These are phyloP conservation scores for Fusarium agapanthi DNA, from an alignment of 2,329 filamentous ascomycete genomes.

Conservation along the genomic window DNA sequence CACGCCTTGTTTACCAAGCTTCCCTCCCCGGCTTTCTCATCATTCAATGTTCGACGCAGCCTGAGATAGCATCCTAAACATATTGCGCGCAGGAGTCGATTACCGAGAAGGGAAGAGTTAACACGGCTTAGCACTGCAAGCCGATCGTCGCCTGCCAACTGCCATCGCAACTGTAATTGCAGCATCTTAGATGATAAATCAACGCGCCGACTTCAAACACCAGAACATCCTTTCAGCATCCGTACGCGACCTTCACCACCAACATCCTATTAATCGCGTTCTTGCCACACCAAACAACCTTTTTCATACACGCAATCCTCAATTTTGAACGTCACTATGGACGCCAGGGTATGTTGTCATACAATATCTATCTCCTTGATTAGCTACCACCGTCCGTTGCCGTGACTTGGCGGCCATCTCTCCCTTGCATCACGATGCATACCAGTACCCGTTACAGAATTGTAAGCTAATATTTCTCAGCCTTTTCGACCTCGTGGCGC, in stretches of 20 bases:
- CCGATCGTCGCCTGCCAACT: constrained; percentile 5
- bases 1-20: constrained; percentile 13
- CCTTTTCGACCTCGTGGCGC: constrained; percentile 58
- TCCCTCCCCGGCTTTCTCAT: not conserved
- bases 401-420: constrained; percentile 5
- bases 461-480: constrained; percentile 41
- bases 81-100: constrained; percentile 15
- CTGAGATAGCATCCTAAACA: not conserved
- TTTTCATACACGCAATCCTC: constrained; percentile 18
- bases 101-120: constrained; percentile 5
- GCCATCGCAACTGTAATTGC: constrained; percentile 16
- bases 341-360: constrained; percentile 46
- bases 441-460: constrained; percentile 1
- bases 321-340: constrained; percentile 42
- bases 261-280: constrained; percentile 33
- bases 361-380: constrained; percentile 15
- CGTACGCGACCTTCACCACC: constrained; percentile 15
- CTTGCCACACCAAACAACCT: constrained; percentile 27
- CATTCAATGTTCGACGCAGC: not conserved
- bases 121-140: not conserved
- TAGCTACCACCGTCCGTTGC: not conserved
- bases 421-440: constrained; percentile 28
- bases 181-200: constrained; percentile 31
- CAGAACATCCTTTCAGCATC: constrained; percentile 23
- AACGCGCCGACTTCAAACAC: constrained; percentile 23